Evolutionary conservation across 78 protist species (phyloP), one percentile per base, ranked within the genome.

Genomic region (Tieghemostelium lacteum): DNA sequence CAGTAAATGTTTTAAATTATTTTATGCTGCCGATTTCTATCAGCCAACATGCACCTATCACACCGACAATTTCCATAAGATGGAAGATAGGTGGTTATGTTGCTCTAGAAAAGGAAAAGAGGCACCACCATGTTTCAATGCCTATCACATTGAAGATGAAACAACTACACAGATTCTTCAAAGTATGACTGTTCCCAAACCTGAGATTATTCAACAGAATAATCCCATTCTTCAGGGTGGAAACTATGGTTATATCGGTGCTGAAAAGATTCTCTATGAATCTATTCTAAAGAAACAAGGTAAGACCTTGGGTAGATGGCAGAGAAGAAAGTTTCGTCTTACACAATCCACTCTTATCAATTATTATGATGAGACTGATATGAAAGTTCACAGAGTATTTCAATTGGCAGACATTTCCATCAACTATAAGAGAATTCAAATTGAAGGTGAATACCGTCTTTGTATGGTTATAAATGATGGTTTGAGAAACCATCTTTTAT

Each of bases 401-500:
- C 75, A 83, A 54, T 60, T 83, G 70, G 66, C 60, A 29, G 77
- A 83, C 28, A 69, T 83, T 39, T 29, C 91, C 7, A 69, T 83
- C 29, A 36, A 58, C 12, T 83, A 67, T 20, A 66, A 33, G 24
- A 66, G 63, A 22, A 83, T 83, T 76, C 37, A 55, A 20, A 83
- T 72, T 12, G 91, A 83, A 63, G 52, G 52, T n/a, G 91, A 63
- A 14, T 54, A 55, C 26, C 58, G 76, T 19, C 66, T 83, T 45
- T 83, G 91, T 69, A 37, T 83, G 75, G 66, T 83, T 8, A 66
- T 83, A 22, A 71, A 83, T 31, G 91, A 83, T 33, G 75, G 91
- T 45, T 29, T n/a, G 24, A 63, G 91, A 24, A 83, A 71, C 26
- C 91, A 83, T 70, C 49, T 49, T 34, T 78, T 83, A 31, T 83